Conservation (phyloP, 768 basidiomycete genomes). For the Trametes gibbosa region DNA sequence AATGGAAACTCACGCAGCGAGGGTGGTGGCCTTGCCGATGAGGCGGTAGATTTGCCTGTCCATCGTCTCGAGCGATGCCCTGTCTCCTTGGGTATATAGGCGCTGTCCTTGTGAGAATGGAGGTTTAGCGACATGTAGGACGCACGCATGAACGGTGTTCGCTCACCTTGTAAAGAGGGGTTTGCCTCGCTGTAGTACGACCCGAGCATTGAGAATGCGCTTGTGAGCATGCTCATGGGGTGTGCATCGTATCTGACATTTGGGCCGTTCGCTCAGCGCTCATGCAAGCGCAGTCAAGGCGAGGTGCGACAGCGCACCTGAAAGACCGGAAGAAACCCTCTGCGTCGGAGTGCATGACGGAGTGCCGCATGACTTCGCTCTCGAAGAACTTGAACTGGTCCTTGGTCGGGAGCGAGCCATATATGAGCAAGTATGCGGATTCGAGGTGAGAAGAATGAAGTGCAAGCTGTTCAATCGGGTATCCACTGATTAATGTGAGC, state of each 20-base stretch:
- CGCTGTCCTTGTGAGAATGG: conserved; percentile 53
- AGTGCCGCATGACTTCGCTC: conserved; percentile 76
- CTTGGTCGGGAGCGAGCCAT: conserved; percentile 72
- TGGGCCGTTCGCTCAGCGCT: neutral
- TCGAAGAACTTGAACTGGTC: conserved; percentile 63
- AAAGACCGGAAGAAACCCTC: conserved; percentile 43
- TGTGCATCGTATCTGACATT: conserved; percentile 79
- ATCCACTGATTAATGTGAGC: conserved; percentile 52
- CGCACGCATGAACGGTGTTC: neutral
- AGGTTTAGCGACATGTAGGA: neutral
- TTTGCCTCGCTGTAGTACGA: conserved; percentile 88
- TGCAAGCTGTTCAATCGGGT: conserved; percentile 91
- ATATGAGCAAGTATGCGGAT: conserved; percentile 83
- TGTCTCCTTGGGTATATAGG: conserved; percentile 70
- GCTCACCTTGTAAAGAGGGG: conserved; percentile 75
- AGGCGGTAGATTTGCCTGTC: conserved; percentile 90
- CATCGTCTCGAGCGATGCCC: conserved; percentile 70
- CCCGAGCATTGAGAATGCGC: conserved; percentile 84
- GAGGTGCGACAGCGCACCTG: conserved; percentile 28
- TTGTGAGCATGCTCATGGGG: conserved; percentile 88
- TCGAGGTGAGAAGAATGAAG: conserved; percentile 78
- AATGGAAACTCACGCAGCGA: conserved; percentile 66
- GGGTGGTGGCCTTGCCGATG: conserved; percentile 84
- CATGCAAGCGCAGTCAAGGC: neutral
- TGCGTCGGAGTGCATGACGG: conserved; percentile 41